phyloP scores from a whole-genome alignment of 345 rosid genomes.

The Eucalyptus erythrocorys region DNA sequence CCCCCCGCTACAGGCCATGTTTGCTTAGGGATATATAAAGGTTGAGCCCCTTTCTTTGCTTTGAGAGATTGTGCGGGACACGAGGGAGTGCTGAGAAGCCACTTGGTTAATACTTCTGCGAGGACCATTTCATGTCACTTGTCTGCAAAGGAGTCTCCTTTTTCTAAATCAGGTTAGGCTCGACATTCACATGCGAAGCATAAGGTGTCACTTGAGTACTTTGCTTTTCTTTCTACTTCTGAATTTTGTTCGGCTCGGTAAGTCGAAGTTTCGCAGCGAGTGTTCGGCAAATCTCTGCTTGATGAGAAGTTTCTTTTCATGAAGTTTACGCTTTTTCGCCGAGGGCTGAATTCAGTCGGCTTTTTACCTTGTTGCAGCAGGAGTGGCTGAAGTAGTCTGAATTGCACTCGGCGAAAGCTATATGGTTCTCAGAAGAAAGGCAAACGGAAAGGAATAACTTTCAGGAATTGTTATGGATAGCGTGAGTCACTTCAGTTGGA shows the following conservation, averaged over 20 bases:
- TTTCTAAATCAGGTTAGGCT: neutral
- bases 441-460: neutral
- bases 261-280: neutral
- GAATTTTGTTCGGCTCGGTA: neutral
- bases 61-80: neutral
- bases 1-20: neutral
- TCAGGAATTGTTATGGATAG: constrained; percentile 30
- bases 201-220: neutral
- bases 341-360: neutral
- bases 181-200: neutral
- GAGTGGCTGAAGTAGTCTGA: neutral
- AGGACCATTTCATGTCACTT: neutral
- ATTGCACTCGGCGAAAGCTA: neutral
- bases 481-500: constrained; percentile 11
- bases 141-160: neutral
- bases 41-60: neutral
- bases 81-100: neutral
- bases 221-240: neutral
- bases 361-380: neutral
- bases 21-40: neutral
- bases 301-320: neutral
- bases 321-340: neutral
- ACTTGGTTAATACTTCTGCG: neutral
- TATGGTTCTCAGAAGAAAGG: neutral
- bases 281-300: neutral